These are phyloP conservation scores for Plasmodium vinckei DNA, from an alignment of 169 alveolate species.

Conservation along the genomic window DNA sequence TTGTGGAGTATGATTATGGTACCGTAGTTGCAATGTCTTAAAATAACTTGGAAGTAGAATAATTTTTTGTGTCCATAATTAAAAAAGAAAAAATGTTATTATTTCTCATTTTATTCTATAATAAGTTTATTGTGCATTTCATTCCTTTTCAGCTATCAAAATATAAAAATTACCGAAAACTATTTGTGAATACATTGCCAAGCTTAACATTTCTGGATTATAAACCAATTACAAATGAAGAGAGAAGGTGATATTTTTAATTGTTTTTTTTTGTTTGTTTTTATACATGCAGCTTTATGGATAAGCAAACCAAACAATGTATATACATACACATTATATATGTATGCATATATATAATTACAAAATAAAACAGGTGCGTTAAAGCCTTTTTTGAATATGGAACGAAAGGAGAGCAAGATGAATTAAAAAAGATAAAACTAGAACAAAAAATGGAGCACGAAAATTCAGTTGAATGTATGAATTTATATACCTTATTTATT, in stretches of 20 bases:
- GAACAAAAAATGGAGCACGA: conserved; percentile 44
- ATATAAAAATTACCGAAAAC: conserved; percentile 53
- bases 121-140: no score
- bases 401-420: conserved; percentile 33
- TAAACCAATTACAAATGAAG: conserved; percentile 60
- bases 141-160: conserved; percentile 25
- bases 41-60: no score
- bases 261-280: background rate
- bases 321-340: background rate
- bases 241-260: conserved; percentile 34
- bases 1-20: no score
- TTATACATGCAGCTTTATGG: background rate
- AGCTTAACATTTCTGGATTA: conserved; percentile 57
- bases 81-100: no score
- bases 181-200: conserved; percentile 46
- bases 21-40: no score
- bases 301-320: no score
- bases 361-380: conserved; percentile 33
- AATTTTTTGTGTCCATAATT: no score
- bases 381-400: conserved; percentile 71
- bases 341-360: conserved; percentile 10
- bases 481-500: background rate
- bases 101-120: no score
- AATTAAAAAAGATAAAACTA: conserved; percentile 40
- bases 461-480: conserved; percentile 56